phyloP scores from a whole-genome alignment of 2,329 filamentous ascomycete species.

The Penicillium sumatraense region DNA sequence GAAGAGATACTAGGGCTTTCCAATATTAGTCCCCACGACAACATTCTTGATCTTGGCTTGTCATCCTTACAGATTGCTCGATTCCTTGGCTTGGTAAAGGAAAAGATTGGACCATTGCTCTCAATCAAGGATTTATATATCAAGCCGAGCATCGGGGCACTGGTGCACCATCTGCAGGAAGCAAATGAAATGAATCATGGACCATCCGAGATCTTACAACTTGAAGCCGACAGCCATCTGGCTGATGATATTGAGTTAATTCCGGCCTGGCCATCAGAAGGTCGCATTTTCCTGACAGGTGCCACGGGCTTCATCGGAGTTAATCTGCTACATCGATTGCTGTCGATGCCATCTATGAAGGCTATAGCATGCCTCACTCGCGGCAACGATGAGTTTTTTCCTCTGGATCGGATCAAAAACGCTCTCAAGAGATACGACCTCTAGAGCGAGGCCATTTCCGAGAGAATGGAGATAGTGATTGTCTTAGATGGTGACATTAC shows the following conservation, averaged over 20 bases:
- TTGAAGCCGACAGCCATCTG: not conserved
- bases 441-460: not conserved
- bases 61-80: too few species aligned
- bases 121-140: too few species aligned
- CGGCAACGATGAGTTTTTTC: too few species aligned
- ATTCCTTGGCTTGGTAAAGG: too few species aligned
- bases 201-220: too few species aligned
- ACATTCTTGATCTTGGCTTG: too few species aligned
- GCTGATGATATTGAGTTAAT: not conserved
- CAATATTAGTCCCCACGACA: too few species aligned
- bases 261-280: not conserved
- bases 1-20: too few species aligned
- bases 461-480: not conserved
- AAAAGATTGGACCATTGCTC: too few species aligned
- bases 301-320: not conserved
- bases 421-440: not conserved
- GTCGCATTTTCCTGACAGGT: not conserved
- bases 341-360: not conserved
- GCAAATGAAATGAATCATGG: too few species aligned
- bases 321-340: not conserved
- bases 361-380: not conserved
- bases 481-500: conserved; percentile 2
- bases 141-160: too few species aligned
- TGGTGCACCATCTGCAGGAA: too few species aligned
- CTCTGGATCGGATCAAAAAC: not conserved